Percentiles rank a stretch among this genome's conserved stretches.
Evolutionary conservation across 306 rosid species (phyloP).

Genomic region (Alnus rubra): DNA sequence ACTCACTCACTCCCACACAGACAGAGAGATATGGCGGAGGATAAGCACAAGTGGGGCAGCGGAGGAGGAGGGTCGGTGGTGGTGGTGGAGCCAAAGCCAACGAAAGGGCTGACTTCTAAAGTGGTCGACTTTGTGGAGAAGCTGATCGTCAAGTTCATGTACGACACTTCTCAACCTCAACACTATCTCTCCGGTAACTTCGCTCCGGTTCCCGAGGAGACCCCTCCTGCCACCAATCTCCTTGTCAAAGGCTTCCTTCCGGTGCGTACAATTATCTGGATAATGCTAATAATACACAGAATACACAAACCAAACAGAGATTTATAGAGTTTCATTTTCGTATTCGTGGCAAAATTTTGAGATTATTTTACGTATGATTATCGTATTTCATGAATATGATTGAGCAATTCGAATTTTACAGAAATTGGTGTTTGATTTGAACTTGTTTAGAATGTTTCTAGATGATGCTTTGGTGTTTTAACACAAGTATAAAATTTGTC

Average conservation of each 20-base stretch:
- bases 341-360: neutral
- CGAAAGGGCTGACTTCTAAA: slow-evolving; percentile 59
- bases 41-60: slow-evolving; percentile 26
- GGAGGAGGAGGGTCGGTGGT: slow-evolving; percentile 28
- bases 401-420: neutral
- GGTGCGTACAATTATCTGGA: slow-evolving; percentile 39
- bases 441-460: neutral
- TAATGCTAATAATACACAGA: neutral
- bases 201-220: slow-evolving; percentile 75
- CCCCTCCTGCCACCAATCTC: slow-evolving; percentile 74
- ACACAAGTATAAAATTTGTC: neutral
- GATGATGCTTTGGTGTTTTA: neutral
- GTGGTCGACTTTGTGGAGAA: slow-evolving; percentile 65
- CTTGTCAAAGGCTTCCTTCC: slow-evolving; percentile 70
- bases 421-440: neutral
- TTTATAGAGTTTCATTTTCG: neutral
- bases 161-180: slow-evolving; percentile 62
- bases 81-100: slow-evolving; percentile 69
- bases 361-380: neutral
- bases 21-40: slow-evolving; percentile 12
- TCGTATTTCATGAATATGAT: neutral
- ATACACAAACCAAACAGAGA: neutral
- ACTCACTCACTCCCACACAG: neutral
- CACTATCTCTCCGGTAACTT: slow-evolving; percentile 80
- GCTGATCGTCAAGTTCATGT: slow-evolving; percentile 62